Evolutionary conservation across 1,284 basidiomycete species (phyloP), one percentile per base, ranked within the genome.

Genomic region (Caloboletus firmus): DNA sequence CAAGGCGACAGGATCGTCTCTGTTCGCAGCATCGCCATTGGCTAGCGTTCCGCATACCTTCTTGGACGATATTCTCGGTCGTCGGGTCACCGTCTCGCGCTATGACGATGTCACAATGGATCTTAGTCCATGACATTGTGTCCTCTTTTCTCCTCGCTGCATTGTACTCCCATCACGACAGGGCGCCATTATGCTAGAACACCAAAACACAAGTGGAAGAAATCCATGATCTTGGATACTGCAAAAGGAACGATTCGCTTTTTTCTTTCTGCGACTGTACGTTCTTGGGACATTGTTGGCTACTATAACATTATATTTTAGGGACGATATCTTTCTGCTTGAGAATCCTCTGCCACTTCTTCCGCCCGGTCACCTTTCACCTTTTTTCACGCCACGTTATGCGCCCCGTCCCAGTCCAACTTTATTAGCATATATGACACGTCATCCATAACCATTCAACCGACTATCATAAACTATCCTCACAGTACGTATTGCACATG

Each of bases 21-120:
- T 80, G 54, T 89, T 89, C 66, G 76, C 70, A 34, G 85, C 84
- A 17, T 87, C 85, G 34, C 85, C 89, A 24, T 73, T 91, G 51
- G 85, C 81, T 11, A 74, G 81, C 18, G 82, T 83, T 24, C 71
- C 78, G 8, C 66, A 66, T 22, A 79, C 78, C 9, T 91, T 89
- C 71, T 69, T 91, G 66, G 77, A 79, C 22, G 79, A 83, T 55
- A 82, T 90, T 49, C 74, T 91, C 35, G 75, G 73, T 13, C 68
- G 69, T 28, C 65, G 56, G 48, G 26, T 36, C 32, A 49, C 11
- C 13, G 36, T 34, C 3, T 18, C 51, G 37, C 41, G 53, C n/a
- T 40, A 57, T 32, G 56, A 54, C 36, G 71, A 65, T 60, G 70
- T 64, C 48, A 69, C 70, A 37, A 79, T 78, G 76, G 79, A 81